These are phyloP conservation scores for Sarcodon aspratus DNA, from an alignment of 768 basidiomycete genomes.

Conservation along the genomic window DNA sequence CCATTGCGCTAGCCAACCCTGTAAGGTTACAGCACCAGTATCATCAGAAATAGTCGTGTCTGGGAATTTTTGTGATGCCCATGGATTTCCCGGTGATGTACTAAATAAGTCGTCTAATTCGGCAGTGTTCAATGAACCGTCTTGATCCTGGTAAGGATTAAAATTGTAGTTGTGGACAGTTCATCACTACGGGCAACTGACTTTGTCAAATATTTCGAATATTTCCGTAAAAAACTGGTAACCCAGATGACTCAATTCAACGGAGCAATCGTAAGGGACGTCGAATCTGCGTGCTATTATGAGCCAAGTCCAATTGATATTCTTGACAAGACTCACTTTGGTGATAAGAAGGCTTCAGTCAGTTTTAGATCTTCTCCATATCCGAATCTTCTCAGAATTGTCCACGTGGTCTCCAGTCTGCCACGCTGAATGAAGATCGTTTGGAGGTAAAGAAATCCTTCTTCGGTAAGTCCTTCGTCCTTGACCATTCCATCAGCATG, in stretches of 20 bases:
- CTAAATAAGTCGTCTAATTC: conserved; percentile 87
- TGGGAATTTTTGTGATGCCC: conserved; percentile 84
- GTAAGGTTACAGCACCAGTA: conserved; percentile 83
- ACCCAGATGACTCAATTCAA: conserved; percentile 87
- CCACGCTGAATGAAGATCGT: conserved; percentile 96
- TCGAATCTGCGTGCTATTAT: conserved; percentile 55
- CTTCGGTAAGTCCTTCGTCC: conserved; percentile 78
- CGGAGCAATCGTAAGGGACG: conserved; percentile 87
- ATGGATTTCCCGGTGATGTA: conserved; percentile 96
- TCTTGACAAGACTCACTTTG: conserved; percentile 50
- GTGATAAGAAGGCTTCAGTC: conserved; percentile 77
- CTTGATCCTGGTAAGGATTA: conserved; percentile 59
- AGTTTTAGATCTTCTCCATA: conserved; percentile 92
- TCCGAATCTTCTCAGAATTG: conserved; percentile 87
- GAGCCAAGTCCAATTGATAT: conserved; percentile 6
- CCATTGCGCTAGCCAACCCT: conserved; percentile 98
- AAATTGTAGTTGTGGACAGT: conserved; percentile 3
- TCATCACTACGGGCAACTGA: conserved; percentile 12
- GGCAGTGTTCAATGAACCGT: conserved; percentile 75
- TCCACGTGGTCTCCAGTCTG: conserved; percentile 96
- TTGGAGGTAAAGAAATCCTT: conserved; percentile 88
- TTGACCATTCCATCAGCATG: conserved; percentile 67
- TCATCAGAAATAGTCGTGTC: conserved; percentile 85
- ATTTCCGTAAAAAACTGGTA: conserved; percentile 97
- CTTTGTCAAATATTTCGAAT: conserved; percentile 93